phyloP scores from a whole-genome alignment of 2,329 filamentous ascomycete genomes.

The Akanthomyces uredinophilus region DNA sequence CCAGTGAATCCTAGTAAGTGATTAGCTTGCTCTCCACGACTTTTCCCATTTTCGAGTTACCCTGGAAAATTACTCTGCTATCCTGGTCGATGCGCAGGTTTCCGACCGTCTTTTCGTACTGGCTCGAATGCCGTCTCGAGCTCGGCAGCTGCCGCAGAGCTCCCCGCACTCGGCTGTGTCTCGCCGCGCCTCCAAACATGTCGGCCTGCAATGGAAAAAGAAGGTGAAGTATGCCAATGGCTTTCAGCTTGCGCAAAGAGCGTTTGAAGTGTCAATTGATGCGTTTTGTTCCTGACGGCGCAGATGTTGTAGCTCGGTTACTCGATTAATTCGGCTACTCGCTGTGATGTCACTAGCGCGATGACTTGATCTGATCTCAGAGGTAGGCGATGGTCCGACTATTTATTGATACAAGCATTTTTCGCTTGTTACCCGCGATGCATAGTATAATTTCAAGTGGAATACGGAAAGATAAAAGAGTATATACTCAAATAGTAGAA shows the following conservation, averaged over 20 bases:
- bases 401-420: not conserved
- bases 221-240: too few relatives aligned
- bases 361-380: not conserved
- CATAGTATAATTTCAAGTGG: too few relatives aligned
- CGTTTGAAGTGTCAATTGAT: not conserved
- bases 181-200: slow-evolving; percentile 6
- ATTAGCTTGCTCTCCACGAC: not conserved
- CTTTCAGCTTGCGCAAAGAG: not conserved
- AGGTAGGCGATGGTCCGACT: not conserved
- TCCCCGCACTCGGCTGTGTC: not conserved
- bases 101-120: slow-evolving; percentile 26
- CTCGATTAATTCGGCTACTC: slow-evolving; percentile 13
- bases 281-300: not conserved
- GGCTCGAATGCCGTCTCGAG: slow-evolving; percentile 5
- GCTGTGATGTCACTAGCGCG: slow-evolving; percentile 11
- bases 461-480: too few relatives aligned
- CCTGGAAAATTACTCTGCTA: slow-evolving; percentile 34
- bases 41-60: slow-evolving; percentile 11
- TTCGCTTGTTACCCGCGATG: not conserved
- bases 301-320: not conserved
- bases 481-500: too few relatives aligned
- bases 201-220: too few relatives aligned
- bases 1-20: slow-evolving; percentile 31
- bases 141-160: not conserved
- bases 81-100: slow-evolving; percentile 25